Evolutionary conservation across 495 filamentous ascomycete genomes (phyloP), one percentile per base, ranked within the genome.

Genomic region (Platismatia glauca): DNA sequence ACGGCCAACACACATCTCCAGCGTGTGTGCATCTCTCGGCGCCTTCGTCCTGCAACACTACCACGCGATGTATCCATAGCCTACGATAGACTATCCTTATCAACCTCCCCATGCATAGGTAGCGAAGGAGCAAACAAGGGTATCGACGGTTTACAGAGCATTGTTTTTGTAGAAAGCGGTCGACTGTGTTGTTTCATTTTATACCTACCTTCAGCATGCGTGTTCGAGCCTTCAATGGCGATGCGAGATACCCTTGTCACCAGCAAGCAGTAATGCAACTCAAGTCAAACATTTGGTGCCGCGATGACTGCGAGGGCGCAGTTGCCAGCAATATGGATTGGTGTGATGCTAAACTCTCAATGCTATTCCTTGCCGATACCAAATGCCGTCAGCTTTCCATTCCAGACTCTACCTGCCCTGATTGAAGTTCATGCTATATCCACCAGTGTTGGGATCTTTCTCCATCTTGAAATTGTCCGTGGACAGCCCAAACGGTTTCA

Each of bases 391-490:
- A 43, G 12, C 22, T 5, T 27, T 29, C n/a, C 12, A 22, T 18
- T 39, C 59, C 46, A 55, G 9, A 16, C 16, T 22, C 60, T 41
- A 56, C 27, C 31, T 60, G 27, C 73, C 76, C 39, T 81, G 78
- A 61, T 83, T 77, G 64, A 97, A 95, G 65, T 90, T 90, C 85
- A 97, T 86, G 73, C 86, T 95, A 74, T 97, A 97, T 22, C 89
- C 92, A 11, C 93, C 93, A 7, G 87, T 89, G 62, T 86, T 87
- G 66, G 90, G 88, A 67, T 96, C 91, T 72, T 95, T 91, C 8
- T 87, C 84, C 78, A 97, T 91, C 43, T 95, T 85, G 75, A 98
- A 98, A 70, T 90, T 93, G 22, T 95, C 86, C 18, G 93, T 97
- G 34, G 85, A 91, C 60, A 98, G 75, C 22, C 93, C 93, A 76